Base-by-base conservation (phyloP, 2,329 filamentous ascomycete species). In the Dactylella cylindrospora region DNA sequence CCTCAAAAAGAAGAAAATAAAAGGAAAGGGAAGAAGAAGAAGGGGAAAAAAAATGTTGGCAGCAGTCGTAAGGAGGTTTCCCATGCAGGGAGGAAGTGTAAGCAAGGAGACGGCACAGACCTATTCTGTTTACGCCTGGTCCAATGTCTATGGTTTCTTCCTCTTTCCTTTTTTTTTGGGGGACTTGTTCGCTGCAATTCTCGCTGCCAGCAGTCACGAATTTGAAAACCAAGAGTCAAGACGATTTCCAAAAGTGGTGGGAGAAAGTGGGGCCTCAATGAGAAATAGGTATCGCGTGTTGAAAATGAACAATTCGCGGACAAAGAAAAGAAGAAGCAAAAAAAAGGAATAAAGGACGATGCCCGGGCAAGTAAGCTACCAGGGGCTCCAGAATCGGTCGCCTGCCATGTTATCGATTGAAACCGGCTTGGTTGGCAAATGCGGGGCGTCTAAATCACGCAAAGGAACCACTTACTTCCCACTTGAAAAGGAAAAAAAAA, bases 21-120 rank as follows among this genome's bases (percentile, higher is more conserved):
- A 32, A 29, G 33, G 22, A 12, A 22, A 32, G 13, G 31, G 32
- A 28, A 23, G 10, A n/a, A 39, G 13, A 13, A 53, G 50, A 54
- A 54, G 49, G 47, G 55, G 55, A 61, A 61, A 41, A 60, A 31
- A 51, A 61, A 61, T 53, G 55, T 53, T 53, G 47, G 47, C 55
- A 53, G 33, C 23, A 29, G 25, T n/a, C n/a, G n/a, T n/a, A n/a
- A n/a, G n/a, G n/a, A n/a, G n/a, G n/a, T n/a, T n/a, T n/a, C 19
- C 26, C 9, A 40, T 40, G 36, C 36, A 40, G 13, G 19, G 20
- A 23, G 36, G 20, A 40, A n/a, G 26, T 40, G 36, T 43, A 61
- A 53, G 55, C 55, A 61, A 55, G 51, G 36, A 57, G 51, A 60
- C 53, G 53, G 53, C 40, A 51, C 39, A 40, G 46, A 46, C 39